Conservation (phyloP, 2,329 filamentous ascomycete species). For the Pleurostoma richardsiae region DNA sequence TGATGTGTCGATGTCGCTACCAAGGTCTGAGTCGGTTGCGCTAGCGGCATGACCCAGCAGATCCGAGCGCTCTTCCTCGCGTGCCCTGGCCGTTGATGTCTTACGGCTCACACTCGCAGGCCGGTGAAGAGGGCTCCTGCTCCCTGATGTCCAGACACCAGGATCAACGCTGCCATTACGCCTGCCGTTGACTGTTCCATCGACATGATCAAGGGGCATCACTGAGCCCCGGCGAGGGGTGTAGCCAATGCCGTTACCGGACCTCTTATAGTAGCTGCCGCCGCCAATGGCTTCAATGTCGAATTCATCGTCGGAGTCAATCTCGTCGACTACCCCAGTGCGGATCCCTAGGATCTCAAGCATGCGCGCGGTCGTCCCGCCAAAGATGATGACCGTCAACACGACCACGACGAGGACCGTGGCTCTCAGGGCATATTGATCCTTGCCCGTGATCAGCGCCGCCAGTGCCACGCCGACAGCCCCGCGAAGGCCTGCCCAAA, state of each 20-base stretch:
- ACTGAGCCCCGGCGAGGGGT: conserved; percentile 62
- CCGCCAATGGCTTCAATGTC: conserved; percentile 78
- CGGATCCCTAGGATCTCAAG: conserved; percentile 94
- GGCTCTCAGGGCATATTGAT: conserved; percentile 77
- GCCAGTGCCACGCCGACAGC: conserved; percentile 94
- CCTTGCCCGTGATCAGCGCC: conserved; percentile 77
- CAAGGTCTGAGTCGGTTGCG: conserved; percentile 53
- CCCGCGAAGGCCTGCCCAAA: conserved; percentile 93
- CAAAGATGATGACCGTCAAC: conserved; percentile 97
- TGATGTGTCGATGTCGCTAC: conserved; percentile 60
- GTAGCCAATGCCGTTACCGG: conserved; percentile 72
- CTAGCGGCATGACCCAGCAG: conserved; percentile 42
- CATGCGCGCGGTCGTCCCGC: conserved; percentile 95
- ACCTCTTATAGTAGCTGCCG: conserved; percentile 75
- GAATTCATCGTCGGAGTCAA: conserved; percentile 97
- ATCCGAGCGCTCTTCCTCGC: conserved; percentile 52
- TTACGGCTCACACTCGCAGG: conserved; percentile 49
- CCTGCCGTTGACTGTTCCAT: conserved; percentile 17
- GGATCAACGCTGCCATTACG: conserved; percentile 19
- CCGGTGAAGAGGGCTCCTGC: conserved; percentile 40
- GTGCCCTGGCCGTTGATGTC: conserved; percentile 34
- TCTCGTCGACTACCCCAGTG: conserved; percentile 93
- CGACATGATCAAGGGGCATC: conserved; percentile 47
- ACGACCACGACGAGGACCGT: conserved; percentile 98
- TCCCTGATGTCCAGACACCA: conserved; percentile 48